A percentile compares a stretch with the other conserved stretches of the same genome.
Conservation (phyloP, 2,329 filamentous ascomycete species). For the Aspergillus pseudotamarii region DNA sequence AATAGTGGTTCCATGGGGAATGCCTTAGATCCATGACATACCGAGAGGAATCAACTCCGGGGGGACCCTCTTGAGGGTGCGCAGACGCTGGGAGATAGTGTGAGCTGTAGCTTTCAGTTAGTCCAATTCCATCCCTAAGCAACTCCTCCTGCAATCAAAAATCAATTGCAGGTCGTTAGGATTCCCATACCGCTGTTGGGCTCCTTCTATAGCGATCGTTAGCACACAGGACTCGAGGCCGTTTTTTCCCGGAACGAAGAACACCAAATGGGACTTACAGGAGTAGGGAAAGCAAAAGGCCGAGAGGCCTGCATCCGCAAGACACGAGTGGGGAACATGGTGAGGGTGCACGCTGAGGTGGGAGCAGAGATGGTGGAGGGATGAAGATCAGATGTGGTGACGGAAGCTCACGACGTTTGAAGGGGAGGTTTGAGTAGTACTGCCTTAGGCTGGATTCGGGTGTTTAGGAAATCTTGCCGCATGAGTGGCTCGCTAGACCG, state of each 20-base stretch:
- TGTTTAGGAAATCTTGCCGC: slow-evolving; percentile 39
- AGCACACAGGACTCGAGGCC: slow-evolving; percentile 38
- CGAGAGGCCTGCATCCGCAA: slow-evolving; percentile 62
- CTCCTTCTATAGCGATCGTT: slow-evolving; percentile 59
- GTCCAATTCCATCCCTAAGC: slow-evolving; percentile 17
- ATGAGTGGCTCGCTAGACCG: slow-evolving; percentile 42
- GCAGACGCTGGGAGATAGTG: slow-evolving; percentile 93
- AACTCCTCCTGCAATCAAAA: background rate
- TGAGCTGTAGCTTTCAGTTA: slow-evolving; percentile 66
- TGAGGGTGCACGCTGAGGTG: slow-evolving; percentile 33
- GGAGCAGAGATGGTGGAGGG: slow-evolving; percentile 22
- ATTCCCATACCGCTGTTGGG: slow-evolving; percentile 61
- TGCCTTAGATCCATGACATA: slow-evolving; percentile 52
- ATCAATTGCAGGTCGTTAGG: slow-evolving; percentile 15
- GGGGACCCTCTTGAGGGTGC: slow-evolving; percentile 85
- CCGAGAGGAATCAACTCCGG: slow-evolving; percentile 93
- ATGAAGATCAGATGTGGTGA: slow-evolving; percentile 23
- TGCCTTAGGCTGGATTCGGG: slow-evolving; percentile 33
- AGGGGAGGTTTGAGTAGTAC: slow-evolving; percentile 20
- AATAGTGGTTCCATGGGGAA: slow-evolving; percentile 18
- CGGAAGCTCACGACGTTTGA: slow-evolving; percentile 24
- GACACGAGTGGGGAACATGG: slow-evolving; percentile 67
- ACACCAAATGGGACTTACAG: slow-evolving; percentile 59
- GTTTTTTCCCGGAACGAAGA: slow-evolving; percentile 23
- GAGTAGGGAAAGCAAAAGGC: slow-evolving; percentile 61